Percentiles rank a stretch among this genome's conserved stretches.
These are phyloP conservation scores for Raphanus sativus DNA, from an alignment of 345 rosid genomes.

Conservation along the genomic window DNA sequence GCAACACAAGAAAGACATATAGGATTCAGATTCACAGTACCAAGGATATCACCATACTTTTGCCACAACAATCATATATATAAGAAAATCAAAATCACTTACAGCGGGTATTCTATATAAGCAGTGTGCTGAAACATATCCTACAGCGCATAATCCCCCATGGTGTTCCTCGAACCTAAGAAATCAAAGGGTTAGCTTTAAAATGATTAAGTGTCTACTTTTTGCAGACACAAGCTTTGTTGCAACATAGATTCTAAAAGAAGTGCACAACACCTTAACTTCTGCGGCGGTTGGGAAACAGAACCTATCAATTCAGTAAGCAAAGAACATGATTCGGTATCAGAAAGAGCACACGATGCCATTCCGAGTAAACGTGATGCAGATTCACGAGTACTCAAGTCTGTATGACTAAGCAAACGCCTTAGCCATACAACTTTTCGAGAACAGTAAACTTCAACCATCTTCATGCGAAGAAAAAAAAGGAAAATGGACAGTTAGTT, in stretches of 20 bases:
- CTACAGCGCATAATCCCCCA: slow-evolving; percentile 77
- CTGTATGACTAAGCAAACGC: slow-evolving; percentile 71
- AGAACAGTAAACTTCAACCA: slow-evolving; percentile 69
- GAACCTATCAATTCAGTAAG: slow-evolving; percentile 60
- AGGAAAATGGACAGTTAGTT: slow-evolving; percentile 6
- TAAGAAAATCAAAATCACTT: slow-evolving; percentile 37
- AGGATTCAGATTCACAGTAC: slow-evolving; percentile 6
- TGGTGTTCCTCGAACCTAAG: slow-evolving; percentile 80
- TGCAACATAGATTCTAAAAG: slow-evolving; percentile 6
- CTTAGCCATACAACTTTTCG: slow-evolving; percentile 73
- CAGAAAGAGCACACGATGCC: slow-evolving; percentile 77
- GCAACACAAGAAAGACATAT: neutral
- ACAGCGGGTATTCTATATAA: slow-evolving; percentile 56
- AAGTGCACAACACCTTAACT: slow-evolving; percentile 54
- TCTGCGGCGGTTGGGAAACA: slow-evolving; percentile 46
- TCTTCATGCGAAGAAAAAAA: slow-evolving; percentile 42
- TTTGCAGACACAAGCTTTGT: slow-evolving; percentile 10
- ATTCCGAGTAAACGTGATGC: slow-evolving; percentile 87
- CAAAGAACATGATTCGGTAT: slow-evolving; percentile 52
- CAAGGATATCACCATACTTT: slow-evolving; percentile 1
- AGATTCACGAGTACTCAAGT: slow-evolving; percentile 87
- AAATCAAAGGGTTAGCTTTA: slow-evolving; percentile 26
- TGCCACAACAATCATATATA: neutral
- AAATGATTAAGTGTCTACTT: slow-evolving; percentile 8
- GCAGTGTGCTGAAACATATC: slow-evolving; percentile 78